Percentiles rank a stretch among this genome's conserved stretches.
These are phyloP conservation scores for Ganoderma multipileum DNA, from an alignment of 1,284 basidiomycete species.

Conservation along the genomic window DNA sequence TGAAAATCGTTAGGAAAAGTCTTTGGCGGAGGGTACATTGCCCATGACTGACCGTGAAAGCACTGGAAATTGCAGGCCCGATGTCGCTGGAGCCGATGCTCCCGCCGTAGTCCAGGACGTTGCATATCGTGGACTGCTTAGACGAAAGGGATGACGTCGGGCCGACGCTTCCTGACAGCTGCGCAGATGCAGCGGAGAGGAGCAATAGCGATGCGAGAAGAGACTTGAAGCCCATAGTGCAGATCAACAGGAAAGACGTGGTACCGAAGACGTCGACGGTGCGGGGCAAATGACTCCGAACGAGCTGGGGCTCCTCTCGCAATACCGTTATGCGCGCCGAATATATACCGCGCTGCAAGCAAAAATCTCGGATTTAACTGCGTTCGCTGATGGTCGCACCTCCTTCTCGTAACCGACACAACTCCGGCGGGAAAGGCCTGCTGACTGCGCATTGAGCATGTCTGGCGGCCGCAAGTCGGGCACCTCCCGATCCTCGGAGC, in stretches of 20 bases:
- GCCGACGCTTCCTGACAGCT: constrained; percentile 40
- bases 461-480: background rate
- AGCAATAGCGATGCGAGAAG: constrained; percentile 24
- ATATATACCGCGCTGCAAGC: background rate
- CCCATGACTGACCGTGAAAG: constrained; percentile 35
- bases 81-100: constrained; percentile 42
- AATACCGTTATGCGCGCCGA: background rate
- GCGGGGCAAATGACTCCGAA: background rate
- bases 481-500: constrained; percentile 17
- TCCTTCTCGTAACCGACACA: background rate
- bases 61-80: constrained; percentile 42
- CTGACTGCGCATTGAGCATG: background rate
- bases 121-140: constrained; percentile 39
- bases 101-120: constrained; percentile 43
- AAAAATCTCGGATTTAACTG: background rate
- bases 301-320: background rate
- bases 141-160: constrained; percentile 37
- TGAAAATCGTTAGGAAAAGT: background rate
- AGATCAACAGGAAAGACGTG: background rate
- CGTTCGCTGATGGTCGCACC: background rate
- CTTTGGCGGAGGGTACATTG: background rate
- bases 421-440: background rate
- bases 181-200: constrained; percentile 28
- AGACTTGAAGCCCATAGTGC: constrained; percentile 25
- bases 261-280: background rate